Base-by-base conservation (phyloP, 2,329 filamentous ascomycete species). In the Xylogone sp. region DNA sequence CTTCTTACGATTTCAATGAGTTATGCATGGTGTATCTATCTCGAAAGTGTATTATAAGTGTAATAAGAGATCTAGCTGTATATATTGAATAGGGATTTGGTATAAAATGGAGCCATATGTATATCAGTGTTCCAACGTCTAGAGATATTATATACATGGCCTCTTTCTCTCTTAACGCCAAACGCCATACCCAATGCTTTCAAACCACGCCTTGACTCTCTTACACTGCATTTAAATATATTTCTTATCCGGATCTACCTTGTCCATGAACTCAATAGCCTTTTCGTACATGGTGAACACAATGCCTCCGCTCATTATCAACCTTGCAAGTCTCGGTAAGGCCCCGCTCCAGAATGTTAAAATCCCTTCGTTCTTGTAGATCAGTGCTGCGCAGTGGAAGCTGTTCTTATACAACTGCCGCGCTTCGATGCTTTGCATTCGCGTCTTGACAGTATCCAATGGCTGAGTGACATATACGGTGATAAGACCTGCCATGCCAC, bases 251-350 rank as follows among this genome's bases (percentile, higher is more conserved):
- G 94, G 94, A 68, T 99, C 94, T 48, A 92, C 53, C 64, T 68
- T 77, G 62, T 90, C 82, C 75, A 99, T 83, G 52, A 91, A 63
- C 49, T 97, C 93, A 76, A 97, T 97, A 53, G 87, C 88, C 80
- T 97, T 97, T 75, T 97, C 93, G 68, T 97, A 94, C 86, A 97
- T 95, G 20, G 94, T 95, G 66, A 99, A 99, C 42, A 99, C 94
- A 65, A 99, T 96, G 18, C 94, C 94, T 51, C 94, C 94, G 65
- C 91, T 97, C 70, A 97, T 71, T 42, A 97, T 88, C 60, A 99
- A 69, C 52, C 94, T 78, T 21, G 84, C 93, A 63, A 99, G 71
- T 49, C 94, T 78, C 1, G 94, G 94, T 60, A 97, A 66, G 20
- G 94, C 93, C 21, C 94, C 94, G 60, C 89, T 93, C 94, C 94